Evolutionary conservation across 2,329 filamentous ascomycete genomes (phyloP).

Genomic region (Fusarium longipes): DNA sequence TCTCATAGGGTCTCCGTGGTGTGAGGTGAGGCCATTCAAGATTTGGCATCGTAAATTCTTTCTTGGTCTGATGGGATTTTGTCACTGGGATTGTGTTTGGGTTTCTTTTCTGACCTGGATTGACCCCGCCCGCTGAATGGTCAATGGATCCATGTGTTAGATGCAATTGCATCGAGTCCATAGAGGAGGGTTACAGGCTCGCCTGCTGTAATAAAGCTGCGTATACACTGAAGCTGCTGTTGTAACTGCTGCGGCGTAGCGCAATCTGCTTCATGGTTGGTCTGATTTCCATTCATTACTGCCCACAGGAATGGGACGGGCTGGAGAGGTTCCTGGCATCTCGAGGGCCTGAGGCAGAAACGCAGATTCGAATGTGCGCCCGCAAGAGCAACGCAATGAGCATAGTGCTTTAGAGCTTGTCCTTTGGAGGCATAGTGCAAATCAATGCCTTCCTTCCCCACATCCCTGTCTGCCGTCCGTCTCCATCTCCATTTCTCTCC

Average conservation of each 20-base stretch:
- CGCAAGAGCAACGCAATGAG: slow-evolving; percentile 28
- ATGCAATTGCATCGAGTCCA: slow-evolving; percentile 10
- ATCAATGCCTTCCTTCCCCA: slow-evolving; percentile 1
- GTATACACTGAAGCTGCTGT: slow-evolving; percentile 1
- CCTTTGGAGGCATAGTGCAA: slow-evolving; percentile 6
- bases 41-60: slow-evolving; percentile 34
- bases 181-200: slow-evolving; percentile 23
- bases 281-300: slow-evolving; percentile 14
- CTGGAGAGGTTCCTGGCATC: slow-evolving; percentile 10
- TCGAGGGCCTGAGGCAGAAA: slow-evolving; percentile 39
- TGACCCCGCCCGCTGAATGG: slow-evolving; percentile 31
- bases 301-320: slow-evolving; percentile 33
- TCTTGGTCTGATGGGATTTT: slow-evolving; percentile 30
- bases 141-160: slow-evolving; percentile 25
- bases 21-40: slow-evolving; percentile 39
- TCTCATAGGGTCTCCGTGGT: slow-evolving; percentile 39
- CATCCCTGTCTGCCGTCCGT: slow-evolving; percentile 26
- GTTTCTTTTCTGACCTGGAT: slow-evolving; percentile 3
- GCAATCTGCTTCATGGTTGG: slow-evolving; percentile 10
- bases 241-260: slow-evolving; percentile 25
- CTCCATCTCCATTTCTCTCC: slow-evolving; percentile 16
- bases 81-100: slow-evolving; percentile 31
- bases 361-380: slow-evolving; percentile 22
- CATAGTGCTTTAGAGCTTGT: slow-evolving; percentile 8
- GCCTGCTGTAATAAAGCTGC: not conserved